Evolutionary conservation across 140 eudicot genomes (phyloP).

Genomic region (Ambrosia hybrid): DNA sequence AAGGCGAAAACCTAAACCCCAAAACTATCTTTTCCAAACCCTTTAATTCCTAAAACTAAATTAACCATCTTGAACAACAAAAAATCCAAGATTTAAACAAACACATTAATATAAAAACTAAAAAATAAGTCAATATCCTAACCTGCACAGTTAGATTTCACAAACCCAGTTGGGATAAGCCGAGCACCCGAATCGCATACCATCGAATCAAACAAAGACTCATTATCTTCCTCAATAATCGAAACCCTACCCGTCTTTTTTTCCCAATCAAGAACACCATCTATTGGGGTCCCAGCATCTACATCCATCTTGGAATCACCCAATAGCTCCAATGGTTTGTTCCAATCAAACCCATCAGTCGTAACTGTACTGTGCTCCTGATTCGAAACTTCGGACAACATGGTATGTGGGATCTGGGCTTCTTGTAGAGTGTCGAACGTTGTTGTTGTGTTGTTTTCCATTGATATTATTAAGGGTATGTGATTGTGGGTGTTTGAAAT

Average conservation of each 20-base stretch:
- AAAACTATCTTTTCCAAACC: no score
- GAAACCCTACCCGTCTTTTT: conserved; percentile 27
- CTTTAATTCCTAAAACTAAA: not conserved
- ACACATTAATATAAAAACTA: conserved; percentile 1
- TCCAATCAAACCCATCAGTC: conserved; percentile 22
- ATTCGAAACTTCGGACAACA: conserved; percentile 27
- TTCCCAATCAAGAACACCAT: conserved; percentile 45
- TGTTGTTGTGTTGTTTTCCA: conserved; percentile 26
- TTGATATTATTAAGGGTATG: conserved; percentile 13
- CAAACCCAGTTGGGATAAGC: conserved; percentile 58
- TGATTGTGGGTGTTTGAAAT: conserved; percentile 19
- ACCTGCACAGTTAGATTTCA: conserved; percentile 58
- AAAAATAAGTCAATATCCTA: conserved; percentile 1
- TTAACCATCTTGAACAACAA: not conserved
- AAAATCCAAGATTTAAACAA: not conserved
- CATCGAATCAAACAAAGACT: conserved; percentile 59
- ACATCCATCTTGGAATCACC: conserved; percentile 41
- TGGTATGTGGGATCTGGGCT: conserved; percentile 13
- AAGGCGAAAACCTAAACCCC: no score
- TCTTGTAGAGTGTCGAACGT: conserved; percentile 25
- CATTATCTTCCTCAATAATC: conserved; percentile 50
- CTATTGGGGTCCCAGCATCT: conserved; percentile 42
- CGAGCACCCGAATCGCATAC: conserved; percentile 67
- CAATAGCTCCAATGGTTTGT: conserved; percentile 19
- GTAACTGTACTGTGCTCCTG: conserved; percentile 17